Evolutionary conservation across 1,139 yeast species (phyloP), one percentile per base, ranked within the genome.

Genomic region (Suhomyces choctaworum): DNA sequence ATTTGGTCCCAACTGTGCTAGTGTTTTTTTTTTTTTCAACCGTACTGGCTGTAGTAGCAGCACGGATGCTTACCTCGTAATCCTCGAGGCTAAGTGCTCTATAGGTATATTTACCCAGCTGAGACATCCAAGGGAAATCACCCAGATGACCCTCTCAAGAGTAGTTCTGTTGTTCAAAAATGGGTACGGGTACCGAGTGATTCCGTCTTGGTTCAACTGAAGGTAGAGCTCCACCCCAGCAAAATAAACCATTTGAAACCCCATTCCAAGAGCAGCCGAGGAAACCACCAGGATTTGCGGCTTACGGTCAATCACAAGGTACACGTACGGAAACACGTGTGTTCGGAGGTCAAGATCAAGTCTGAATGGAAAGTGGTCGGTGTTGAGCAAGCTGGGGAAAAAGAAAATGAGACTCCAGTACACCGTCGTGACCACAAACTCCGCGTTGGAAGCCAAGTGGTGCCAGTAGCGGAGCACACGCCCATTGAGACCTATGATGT

Each of bases 261-360:
- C 29, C 1, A 32, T 11, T 5, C 43, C 29, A 8, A 25, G 25
- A 2, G 31, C 6, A 4, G 34, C 27, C 11, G 42, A 32, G 9
- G 14, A 15, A 11, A 25, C 25, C 14, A 37, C 33, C 14, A 34
- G 14, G 7, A 39, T 25, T 11, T 8, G 11, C 3, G 37, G 38
- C 15, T 36, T 37, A 10, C 36, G 23, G 12, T 42, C 40, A n/a
- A 46, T 26, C 8, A 38, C 15, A 27, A 47, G 37, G 19, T 37
- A 39, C 2, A 37, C 21, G 26, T 51, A 57, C 2, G 64, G 64
- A 16, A 54, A 39, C 17, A 57, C 38, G 37, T 58, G 64, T 16
- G 54, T 52, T 31, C 51, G 43, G 21, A 57, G 36, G 29, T 58
- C 63, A 24, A 57, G 37, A 16, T 27, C 9, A 25, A 41, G 33